Conservation (phyloP, 495 filamentous ascomycete species). For the Annulohypoxylon nitens region DNA sequence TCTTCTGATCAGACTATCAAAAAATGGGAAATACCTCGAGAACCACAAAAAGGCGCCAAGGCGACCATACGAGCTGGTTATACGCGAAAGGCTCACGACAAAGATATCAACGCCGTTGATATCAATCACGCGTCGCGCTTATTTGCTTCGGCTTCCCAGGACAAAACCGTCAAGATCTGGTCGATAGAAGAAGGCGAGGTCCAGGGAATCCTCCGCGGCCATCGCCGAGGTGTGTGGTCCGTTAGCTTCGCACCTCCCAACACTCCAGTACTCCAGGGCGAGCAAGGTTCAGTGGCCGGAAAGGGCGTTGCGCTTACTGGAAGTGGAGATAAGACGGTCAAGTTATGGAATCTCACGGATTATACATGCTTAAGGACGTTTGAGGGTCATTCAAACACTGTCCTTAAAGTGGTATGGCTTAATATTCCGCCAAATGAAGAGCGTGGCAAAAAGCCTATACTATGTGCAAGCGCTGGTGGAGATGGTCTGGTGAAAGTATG, state of each 20-base stretch:
- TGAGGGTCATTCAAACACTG: slow-evolving; percentile 95
- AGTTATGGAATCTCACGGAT: slow-evolving; percentile 93
- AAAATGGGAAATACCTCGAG: slow-evolving; percentile 77
- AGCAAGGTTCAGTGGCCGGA: slow-evolving; percentile 72
- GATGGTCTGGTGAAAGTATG: slow-evolving; percentile 98
- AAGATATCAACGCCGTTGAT: slow-evolving; percentile 97
- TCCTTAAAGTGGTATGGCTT: slow-evolving; percentile 93
- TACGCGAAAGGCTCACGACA: slow-evolving; percentile 95
- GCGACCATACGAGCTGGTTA: slow-evolving; percentile 70
- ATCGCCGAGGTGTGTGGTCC: slow-evolving; percentile 94
- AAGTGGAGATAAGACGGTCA: slow-evolving; percentile 94
- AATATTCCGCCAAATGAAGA: slow-evolving; percentile 67
- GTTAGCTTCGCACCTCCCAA: slow-evolving; percentile 86
- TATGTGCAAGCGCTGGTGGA: slow-evolving; percentile 88
- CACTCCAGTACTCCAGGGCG: slow-evolving; percentile 77
- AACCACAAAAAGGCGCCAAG: slow-evolving; percentile 58
- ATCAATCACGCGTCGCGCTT: slow-evolving; percentile 74
- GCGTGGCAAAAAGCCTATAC: slow-evolving; percentile 63
- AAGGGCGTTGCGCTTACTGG: slow-evolving; percentile 87
- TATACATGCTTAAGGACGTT: slow-evolving; percentile 94
- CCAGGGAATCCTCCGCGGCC: slow-evolving; percentile 88
- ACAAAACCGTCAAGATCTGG: slow-evolving; percentile 97
- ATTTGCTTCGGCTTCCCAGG: slow-evolving; percentile 96
- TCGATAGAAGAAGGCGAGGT: slow-evolving; percentile 87
- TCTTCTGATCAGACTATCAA: slow-evolving; percentile 97